phyloP scores from a whole-genome alignment of 306 rosid species.

The Amphicarpaea edgeworthii region DNA sequence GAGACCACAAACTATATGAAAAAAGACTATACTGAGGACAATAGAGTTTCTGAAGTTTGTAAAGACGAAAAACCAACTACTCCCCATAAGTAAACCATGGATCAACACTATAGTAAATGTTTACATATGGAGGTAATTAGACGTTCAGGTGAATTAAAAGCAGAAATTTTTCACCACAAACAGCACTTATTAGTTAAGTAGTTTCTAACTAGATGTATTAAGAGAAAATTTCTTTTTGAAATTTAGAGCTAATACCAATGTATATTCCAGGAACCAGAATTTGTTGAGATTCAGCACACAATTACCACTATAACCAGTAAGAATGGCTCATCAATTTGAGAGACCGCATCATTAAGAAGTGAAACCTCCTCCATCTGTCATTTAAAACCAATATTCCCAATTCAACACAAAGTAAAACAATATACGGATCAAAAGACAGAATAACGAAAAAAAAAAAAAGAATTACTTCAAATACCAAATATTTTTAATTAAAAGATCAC shows the following conservation, averaged over 20 bases:
- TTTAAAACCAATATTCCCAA: conserved; percentile 57
- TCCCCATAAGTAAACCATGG: conserved; percentile 22
- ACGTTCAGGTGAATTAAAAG: conserved; percentile 23
- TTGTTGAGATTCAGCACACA: conserved; percentile 99
- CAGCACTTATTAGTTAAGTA: conserved; percentile 29
- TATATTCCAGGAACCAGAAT: conserved; percentile 97
- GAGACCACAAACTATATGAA: conserved; percentile 19
- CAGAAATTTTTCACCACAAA: conserved; percentile 12
- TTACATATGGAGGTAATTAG: conserved; percentile 23
- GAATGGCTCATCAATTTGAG: conserved; percentile 98
- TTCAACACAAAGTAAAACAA: conserved; percentile 50
- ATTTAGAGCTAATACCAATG: conserved; percentile 99
- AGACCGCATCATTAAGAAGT: conserved; percentile 85
- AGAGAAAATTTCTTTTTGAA: conserved; percentile 67
- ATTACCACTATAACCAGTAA: conserved; percentile 99
- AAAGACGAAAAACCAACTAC: conserved; percentile 31
- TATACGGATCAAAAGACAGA: conserved; percentile 44
- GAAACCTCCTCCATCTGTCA: conserved; percentile 99
- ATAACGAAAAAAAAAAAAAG: conserved; percentile 38
- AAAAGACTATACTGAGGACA: conserved; percentile 15
- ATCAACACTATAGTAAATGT: conserved; percentile 18
- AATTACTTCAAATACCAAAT: conserved; percentile 77
- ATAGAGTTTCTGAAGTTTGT: conserved; percentile 30
- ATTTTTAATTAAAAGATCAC: conserved; percentile 85
- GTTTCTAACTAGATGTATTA: conserved; percentile 45